These are phyloP conservation scores for Ophiocordyceps polyrhachis-furcata DNA, from an alignment of 2,329 filamentous ascomycete genomes.

Conservation along the genomic window DNA sequence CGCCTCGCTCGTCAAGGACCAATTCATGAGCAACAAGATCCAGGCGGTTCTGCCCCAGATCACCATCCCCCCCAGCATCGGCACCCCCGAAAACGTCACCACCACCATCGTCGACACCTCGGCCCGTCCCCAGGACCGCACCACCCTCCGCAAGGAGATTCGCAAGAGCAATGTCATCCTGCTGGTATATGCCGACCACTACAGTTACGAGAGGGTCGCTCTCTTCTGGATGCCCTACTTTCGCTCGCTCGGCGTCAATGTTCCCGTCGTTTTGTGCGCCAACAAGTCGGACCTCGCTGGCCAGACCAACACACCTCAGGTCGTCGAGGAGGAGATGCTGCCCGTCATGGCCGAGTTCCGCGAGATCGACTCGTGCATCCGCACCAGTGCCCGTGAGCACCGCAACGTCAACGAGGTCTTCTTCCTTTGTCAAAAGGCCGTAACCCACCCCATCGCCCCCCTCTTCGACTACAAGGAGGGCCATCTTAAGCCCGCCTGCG, in stretches of 20 bases:
- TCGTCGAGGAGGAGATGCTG: constrained; percentile 92
- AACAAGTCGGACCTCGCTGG: constrained; percentile 87
- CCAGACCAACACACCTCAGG: constrained; percentile 59
- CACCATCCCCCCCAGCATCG: constrained; percentile 81
- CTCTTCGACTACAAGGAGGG: constrained; percentile 92
- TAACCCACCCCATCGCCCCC: constrained; percentile 90
- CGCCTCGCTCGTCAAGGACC: constrained; percentile 89
- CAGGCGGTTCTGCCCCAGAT: constrained; percentile 88
- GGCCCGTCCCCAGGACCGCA: constrained; percentile 80
- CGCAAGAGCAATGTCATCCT: constrained; percentile 94
- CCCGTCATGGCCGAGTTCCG: constrained; percentile 98
- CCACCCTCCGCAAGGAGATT: constrained; percentile 79
- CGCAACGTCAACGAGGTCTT: constrained; percentile 93
- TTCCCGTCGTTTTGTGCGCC: constrained; percentile 88
- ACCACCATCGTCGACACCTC: constrained; percentile 97
- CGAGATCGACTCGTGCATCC: constrained; percentile 94
- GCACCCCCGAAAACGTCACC: constrained; percentile 88
- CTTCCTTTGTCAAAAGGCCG: constrained; percentile 94
- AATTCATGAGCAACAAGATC: constrained; percentile 91
- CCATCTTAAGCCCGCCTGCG: constrained; percentile 70
- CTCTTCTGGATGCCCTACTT: constrained; percentile 99
- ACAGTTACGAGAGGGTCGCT: constrained; percentile 93
- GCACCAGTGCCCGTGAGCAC: constrained; percentile 80
- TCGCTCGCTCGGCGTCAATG: constrained; percentile 91
- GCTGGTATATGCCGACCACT: constrained; percentile 93